These are phyloP conservation scores for Globisporangium middletonii DNA, from an alignment of 352 stramenopile genomes.

Conservation along the genomic window DNA sequence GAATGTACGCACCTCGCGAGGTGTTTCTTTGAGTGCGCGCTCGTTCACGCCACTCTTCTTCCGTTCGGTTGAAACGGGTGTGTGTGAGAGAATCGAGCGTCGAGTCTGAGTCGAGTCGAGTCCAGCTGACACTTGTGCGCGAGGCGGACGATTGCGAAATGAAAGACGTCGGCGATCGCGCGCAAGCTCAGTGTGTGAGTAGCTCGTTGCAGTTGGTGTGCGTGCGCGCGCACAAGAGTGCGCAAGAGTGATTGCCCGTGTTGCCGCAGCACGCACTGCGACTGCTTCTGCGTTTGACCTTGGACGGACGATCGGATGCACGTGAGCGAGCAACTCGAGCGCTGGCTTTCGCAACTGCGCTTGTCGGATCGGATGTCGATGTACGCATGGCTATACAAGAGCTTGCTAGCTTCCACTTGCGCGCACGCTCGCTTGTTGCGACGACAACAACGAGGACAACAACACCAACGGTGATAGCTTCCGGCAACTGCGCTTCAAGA, in stretches of 20 bases:
- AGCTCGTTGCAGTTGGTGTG: neutral
- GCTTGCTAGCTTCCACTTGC: neutral
- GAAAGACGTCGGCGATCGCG: slow-evolving; percentile 17
- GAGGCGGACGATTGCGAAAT: slow-evolving; percentile 45
- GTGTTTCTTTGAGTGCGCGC: too few species aligned
- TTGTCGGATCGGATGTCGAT: too few species aligned
- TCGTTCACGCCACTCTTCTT: too few species aligned
- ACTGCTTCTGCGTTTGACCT: too few species aligned
- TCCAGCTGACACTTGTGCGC: slow-evolving; percentile 19
- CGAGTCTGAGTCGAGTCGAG: neutral
- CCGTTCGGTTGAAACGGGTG: neutral
- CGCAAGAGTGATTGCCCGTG: slow-evolving; percentile 12
- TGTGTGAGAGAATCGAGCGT: neutral
- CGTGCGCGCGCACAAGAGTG: neutral
- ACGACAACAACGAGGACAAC: neutral
- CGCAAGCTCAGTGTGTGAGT: neutral
- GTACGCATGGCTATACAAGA: neutral
- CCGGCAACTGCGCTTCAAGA: slow-evolving; percentile 10
- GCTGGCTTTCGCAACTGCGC: too few species aligned
- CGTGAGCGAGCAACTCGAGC: too few species aligned
- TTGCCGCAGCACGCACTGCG: slow-evolving; percentile 18
- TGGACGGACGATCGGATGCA: too few species aligned
- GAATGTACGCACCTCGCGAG: too few species aligned
- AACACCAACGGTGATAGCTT: neutral
- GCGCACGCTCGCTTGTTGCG: neutral